Evolutionary conservation across 805 yeast species (phyloP).

Genomic region (Candida xyloterini): DNA sequence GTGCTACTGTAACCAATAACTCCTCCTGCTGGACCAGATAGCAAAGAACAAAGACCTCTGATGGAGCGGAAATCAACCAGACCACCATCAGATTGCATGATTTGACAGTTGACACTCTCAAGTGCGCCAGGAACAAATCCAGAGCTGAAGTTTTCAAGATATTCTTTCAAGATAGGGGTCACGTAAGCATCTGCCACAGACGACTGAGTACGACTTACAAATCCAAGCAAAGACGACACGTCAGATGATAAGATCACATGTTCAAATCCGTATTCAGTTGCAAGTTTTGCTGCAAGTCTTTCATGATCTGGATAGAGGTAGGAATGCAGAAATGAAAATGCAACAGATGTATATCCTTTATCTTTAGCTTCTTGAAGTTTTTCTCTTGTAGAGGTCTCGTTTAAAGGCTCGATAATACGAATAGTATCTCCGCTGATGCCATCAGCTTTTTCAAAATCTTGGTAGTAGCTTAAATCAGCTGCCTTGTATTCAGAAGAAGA

Average conservation of each 20-base stretch:
- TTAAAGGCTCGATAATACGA: conserved; percentile 50
- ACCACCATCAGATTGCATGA: conserved; percentile 97
- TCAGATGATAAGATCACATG: conserved; percentile 65
- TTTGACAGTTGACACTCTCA: conserved; percentile 57
- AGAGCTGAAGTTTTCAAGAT: conserved; percentile 53
- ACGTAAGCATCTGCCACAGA: conserved; percentile 78
- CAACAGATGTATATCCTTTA: conserved; percentile 62
- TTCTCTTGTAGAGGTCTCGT: conserved; percentile 38
- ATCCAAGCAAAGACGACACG: conserved; percentile 72
- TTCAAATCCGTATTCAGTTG: conserved; percentile 59
- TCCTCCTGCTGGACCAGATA: conserved; percentile 99
- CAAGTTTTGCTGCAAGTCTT: conserved; percentile 50
- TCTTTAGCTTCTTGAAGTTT: conserved; percentile 44
- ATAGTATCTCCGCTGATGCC: conserved; percentile 70
- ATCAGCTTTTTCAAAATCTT: conserved; percentile 52
- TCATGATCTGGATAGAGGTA: conserved; percentile 73
- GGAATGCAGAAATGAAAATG: conserved; percentile 68
- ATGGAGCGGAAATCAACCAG: conserved; percentile 75
- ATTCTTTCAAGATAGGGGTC: conserved; percentile 70
- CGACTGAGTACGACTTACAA: conserved; percentile 70
- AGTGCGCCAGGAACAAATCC: conserved; percentile 53
- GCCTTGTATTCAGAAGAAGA: conserved; percentile 11
- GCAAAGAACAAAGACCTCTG: conserved; percentile 80
- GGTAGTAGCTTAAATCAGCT: conserved; percentile 49
- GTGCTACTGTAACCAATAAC: conserved; percentile 92